Conservation (phyloP, 1,139 yeast genomes). For the Blastobotrys aristatus region DNA sequence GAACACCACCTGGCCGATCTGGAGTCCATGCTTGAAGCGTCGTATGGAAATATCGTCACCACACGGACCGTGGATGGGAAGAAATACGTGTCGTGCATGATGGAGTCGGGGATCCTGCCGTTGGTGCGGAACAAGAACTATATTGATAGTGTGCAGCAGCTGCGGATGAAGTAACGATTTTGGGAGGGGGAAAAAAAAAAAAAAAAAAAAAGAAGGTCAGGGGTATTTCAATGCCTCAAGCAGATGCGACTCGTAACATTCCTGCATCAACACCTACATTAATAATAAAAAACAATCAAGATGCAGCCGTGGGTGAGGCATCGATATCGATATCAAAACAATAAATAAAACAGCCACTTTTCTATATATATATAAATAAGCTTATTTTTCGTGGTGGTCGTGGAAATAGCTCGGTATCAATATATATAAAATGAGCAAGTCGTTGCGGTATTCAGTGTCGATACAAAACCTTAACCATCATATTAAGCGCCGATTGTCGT, state of each 20-base stretch:
- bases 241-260: not conserved
- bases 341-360: not conserved
- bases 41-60: conserved; percentile 6
- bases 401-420: too few species aligned
- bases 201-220: too few species aligned
- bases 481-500: not conserved
- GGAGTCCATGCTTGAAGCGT: conserved; percentile 3
- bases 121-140: conserved; percentile 1
- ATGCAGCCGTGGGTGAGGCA: too few species aligned
- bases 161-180: not conserved
- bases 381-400: too few species aligned
- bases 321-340: too few species aligned
- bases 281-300: too few species aligned
- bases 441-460: not conserved
- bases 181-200: too few species aligned
- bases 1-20: not conserved
- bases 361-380: too few species aligned
- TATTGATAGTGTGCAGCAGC: conserved; percentile 3
- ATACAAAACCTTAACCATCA: not conserved
- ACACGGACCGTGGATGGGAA: not conserved
- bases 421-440: too few species aligned
- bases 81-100: conserved; percentile 7
- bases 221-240: too few species aligned
- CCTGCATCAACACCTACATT: not conserved
- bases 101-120: conserved; percentile 6